A percentile compares a stretch with the other conserved stretches of the same genome.
phyloP scores from a whole-genome alignment of 2,329 filamentous ascomycete genomes.

The Fusarium poae region DNA sequence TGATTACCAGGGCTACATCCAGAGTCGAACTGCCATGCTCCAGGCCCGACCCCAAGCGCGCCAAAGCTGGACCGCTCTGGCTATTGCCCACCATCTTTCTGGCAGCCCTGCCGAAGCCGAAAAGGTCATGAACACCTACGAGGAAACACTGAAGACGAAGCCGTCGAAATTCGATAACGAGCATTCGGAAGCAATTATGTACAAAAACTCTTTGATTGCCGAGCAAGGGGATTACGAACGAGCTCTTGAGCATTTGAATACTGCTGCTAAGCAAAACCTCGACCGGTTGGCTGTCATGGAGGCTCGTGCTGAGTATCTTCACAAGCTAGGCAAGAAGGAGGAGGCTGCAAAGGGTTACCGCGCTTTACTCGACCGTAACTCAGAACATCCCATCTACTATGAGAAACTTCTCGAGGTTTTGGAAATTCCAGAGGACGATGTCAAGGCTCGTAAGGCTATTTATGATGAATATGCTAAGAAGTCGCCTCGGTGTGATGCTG shows the following conservation, averaged over 20 bases:
- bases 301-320: conserved; percentile 84
- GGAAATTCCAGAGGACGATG: conserved; percentile 69
- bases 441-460: conserved; percentile 75
- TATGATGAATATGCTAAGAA: conserved; percentile 83
- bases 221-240: conserved; percentile 86
- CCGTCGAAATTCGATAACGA: conserved; percentile 86
- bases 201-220: conserved; percentile 95
- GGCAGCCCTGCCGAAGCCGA: conserved; percentile 89
- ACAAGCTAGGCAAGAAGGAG: conserved; percentile 79
- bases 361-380: conserved; percentile 84
- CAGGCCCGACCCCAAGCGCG: conserved; percentile 83
- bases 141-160: conserved; percentile 88
- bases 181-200: conserved; percentile 92
- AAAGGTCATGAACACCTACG: conserved; percentile 89
- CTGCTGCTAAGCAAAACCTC: conserved; percentile 79
- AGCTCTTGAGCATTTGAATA: conserved; percentile 88
- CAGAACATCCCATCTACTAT: conserved; percentile 90
- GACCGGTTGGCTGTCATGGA: conserved; percentile 91
- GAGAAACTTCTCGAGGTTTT: conserved; percentile 78
- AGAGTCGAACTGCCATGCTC: conserved; percentile 89
- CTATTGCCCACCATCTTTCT: conserved; percentile 91
- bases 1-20: conserved; percentile 92
- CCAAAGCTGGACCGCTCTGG: conserved; percentile 98
- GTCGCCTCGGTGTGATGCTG: conserved; percentile 85
- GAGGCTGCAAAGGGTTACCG: conserved; percentile 88